Evolutionary conservation across 768 basidiomycete genomes (phyloP), one percentile per base, ranked within the genome.

Genomic region (Lactarius sanguifluus): DNA sequence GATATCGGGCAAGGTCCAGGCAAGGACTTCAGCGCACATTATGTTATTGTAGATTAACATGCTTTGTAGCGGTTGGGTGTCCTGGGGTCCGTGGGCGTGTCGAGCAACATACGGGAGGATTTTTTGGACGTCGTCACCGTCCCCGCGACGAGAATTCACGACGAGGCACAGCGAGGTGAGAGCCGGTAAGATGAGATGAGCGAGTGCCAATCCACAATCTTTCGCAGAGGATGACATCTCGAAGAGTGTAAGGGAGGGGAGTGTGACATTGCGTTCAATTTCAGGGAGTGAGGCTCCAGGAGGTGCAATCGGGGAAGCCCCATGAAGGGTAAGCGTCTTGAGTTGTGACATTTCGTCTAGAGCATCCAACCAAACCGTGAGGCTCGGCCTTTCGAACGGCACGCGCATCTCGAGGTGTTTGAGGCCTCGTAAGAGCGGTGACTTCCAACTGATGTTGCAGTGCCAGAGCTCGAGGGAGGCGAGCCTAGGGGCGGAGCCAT

Each of bases 371-470:
- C 57, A 64, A 15, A 23, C 32, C 20, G 16, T 2, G 12, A 59
- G 23, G 10, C 15, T 64, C 7, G 57, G 64, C 30, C 32, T 36
- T 10, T 4, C 23, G 13, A 30, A 59, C 7, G 59, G 15, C 10
- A n/a, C 30, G 12, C 32, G 40, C 5, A 64, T 38, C 20, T 59
- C 38, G n/a, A 64, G 32, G 12, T 58, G 23, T 15, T 18, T 30
- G 10, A 64, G 57, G 47, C 45, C 45, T 50, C 16, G 50, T 13
- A 64, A 59, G 16, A 58, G 36, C n/a, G 57, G 64, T 5, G 64
- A 64, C 5, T 12, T 8, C 64, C 64, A 64, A 32, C 47, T 8
- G 41, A 64, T 59, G 41, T 64, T 34, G 32, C 57, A 59, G 3
- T 34, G 25, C 2, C 30, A n/a, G 25, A 64, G 30, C 25, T 59